These are phyloP conservation scores for Cardamine occulta DNA, from an alignment of 345 rosid genomes.

Conservation along the genomic window DNA sequence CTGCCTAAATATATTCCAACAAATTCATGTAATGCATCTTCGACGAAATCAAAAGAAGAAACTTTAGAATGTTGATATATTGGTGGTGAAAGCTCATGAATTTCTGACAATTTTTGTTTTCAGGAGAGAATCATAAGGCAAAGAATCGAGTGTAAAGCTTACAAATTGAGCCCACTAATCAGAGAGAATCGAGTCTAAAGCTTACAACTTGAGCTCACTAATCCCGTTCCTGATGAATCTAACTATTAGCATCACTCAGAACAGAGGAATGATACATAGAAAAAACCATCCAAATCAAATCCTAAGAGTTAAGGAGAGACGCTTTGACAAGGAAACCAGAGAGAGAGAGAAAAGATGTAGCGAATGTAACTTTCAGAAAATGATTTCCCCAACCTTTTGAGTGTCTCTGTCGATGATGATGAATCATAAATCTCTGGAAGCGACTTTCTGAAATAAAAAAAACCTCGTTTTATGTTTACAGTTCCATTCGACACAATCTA, in stretches of 20 bases:
- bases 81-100: slow-evolving; percentile 11
- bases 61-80: slow-evolving; percentile 4
- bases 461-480: too few relatives aligned
- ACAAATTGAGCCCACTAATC: too few relatives aligned
- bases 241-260: slow-evolving; percentile 1
- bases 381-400: slow-evolving; percentile 7
- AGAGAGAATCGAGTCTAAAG: slow-evolving; percentile 24
- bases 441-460: background rate
- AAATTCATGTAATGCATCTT: slow-evolving; percentile 46
- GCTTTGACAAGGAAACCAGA: background rate
- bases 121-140: background rate
- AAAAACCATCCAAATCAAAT: slow-evolving; percentile 9
- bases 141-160: too few relatives aligned
- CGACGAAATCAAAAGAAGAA: background rate
- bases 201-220: slow-evolving; percentile 13
- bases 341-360: too few relatives aligned
- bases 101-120: background rate
- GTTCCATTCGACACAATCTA: too few relatives aligned
- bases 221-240: slow-evolving; percentile 26
- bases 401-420: slow-evolving; percentile 14
- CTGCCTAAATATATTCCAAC: slow-evolving; percentile 46
- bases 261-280: slow-evolving; percentile 9
- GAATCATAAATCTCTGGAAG: slow-evolving; percentile 6
- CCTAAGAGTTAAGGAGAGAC: background rate
- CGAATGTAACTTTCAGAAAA: background rate